Evolutionary conservation across 768 basidiomycete genomes (phyloP).

Genomic region (Naematelia encephala): DNA sequence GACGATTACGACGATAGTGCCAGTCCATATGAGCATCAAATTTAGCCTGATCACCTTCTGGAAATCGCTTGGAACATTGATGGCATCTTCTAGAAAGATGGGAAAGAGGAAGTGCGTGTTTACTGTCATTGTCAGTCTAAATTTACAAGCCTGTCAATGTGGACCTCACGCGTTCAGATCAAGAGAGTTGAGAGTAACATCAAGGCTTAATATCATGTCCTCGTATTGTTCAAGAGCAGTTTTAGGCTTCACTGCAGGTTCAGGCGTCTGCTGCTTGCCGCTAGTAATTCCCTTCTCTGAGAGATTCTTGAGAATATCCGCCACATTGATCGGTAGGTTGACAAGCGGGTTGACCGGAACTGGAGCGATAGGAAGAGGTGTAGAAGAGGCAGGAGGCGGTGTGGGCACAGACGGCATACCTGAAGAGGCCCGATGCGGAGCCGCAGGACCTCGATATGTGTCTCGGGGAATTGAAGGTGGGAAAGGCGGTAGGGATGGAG

Average conservation of each 20-base stretch:
- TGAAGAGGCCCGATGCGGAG: neutral
- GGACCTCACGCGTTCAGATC: slow-evolving; percentile 40
- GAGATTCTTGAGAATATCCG: slow-evolving; percentile 32
- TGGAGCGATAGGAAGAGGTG: slow-evolving; percentile 2
- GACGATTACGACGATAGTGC: slow-evolving; percentile 86
- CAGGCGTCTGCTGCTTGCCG: slow-evolving; percentile 27
- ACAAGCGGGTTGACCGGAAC: slow-evolving; percentile 6
- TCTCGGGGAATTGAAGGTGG: slow-evolving; percentile 27
- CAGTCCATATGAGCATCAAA: slow-evolving; percentile 89
- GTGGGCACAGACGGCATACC: slow-evolving; percentile 18
- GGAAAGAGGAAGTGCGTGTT: slow-evolving; percentile 43
- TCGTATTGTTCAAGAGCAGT: slow-evolving; percentile 39
- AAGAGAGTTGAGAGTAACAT: slow-evolving; percentile 26
- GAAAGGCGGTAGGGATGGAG: slow-evolving; percentile 47
- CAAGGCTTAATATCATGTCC: slow-evolving; percentile 42
- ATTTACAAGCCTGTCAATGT: neutral
- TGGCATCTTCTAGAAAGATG: slow-evolving; percentile 79
- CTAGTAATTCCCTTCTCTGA: slow-evolving; percentile 26
- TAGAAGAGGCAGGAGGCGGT: slow-evolving; percentile 35
- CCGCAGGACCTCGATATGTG: slow-evolving; percentile 7
- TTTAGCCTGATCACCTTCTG: slow-evolving; percentile 72
- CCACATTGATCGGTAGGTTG: slow-evolving; percentile 40
- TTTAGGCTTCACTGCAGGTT: slow-evolving; percentile 16
- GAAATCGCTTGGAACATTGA: slow-evolving; percentile 86
- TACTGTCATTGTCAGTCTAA: slow-evolving; percentile 3